Conservation (phyloP, 23 red algal genomes). For the Agarophyton chilense region DNA sequence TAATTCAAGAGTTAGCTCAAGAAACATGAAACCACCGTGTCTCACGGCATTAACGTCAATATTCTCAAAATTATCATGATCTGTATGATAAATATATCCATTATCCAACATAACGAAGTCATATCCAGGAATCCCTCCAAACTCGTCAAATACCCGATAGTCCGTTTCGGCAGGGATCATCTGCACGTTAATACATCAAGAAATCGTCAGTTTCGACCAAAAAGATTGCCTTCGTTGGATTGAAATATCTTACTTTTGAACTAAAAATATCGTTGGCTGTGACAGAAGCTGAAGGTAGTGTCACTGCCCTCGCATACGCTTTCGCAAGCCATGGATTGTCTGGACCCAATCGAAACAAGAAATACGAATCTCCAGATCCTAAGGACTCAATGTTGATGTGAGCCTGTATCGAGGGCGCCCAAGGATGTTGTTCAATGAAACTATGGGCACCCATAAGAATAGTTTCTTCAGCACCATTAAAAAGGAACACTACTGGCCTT, state of each 20-base stretch:
- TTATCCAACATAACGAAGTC: constrained; percentile 84
- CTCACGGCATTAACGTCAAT: constrained; percentile 43
- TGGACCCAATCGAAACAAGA: constrained; percentile 85
- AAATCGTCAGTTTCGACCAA: background rate
- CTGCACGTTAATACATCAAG: background rate
- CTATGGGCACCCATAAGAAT: constrained; percentile 85
- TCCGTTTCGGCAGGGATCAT: constrained; percentile 96
- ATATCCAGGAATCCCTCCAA: constrained; percentile 74
- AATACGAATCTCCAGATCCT: constrained; percentile 75
- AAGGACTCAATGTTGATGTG: constrained; percentile 94
- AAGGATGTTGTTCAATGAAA: constrained; percentile 81
- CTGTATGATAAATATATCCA: constrained; percentile 94
- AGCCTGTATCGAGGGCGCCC: constrained; percentile 43
- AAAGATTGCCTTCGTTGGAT: background rate
- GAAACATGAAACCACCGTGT: constrained; percentile 69
- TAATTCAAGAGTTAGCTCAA: constrained; percentile 63
- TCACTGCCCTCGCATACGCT: constrained; percentile 79
- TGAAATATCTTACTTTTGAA: constrained; percentile 25
- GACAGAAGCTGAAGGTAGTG: constrained; percentile 68
- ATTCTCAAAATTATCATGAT: constrained; percentile 69
- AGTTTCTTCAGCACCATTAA: constrained; percentile 97
- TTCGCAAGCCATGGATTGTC: constrained; percentile 85
- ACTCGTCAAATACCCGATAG: constrained; percentile 84
- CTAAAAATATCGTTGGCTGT: constrained; percentile 79
- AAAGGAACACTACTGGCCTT: constrained; percentile 78